Base-by-base conservation (phyloP, 345 rosid species). In the Physaria fendleri region DNA sequence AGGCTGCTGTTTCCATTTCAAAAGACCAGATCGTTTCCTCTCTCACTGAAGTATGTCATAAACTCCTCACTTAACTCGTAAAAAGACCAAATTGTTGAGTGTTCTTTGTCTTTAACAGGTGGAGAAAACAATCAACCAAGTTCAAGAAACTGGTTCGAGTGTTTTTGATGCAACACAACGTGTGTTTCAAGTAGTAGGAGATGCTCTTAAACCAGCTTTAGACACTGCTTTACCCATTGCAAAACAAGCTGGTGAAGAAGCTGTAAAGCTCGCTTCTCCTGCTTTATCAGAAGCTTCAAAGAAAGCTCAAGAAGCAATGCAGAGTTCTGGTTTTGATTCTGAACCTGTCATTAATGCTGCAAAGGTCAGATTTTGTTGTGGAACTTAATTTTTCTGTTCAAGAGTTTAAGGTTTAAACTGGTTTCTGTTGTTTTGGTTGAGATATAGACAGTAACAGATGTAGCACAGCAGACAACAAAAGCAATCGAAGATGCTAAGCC, bases 1-100 rank as follows among this genome's bases (percentile, higher is more conserved):
- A 79, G 64, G 74, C 74, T 28, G 90, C 92, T 21, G 54, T 79
- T 69, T 63, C 79, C 74, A 69, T 88, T 54, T 52, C 81, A 70
- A 92, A 85, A 62, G 98, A 88, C 71, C 95, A 85, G 81, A 85
- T 88, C 68, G 81, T 82, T 73, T 88, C 98, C 27, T 85, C 92
- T 39, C 64, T 91, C 71, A 74, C 80, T 41, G 79, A 85, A 74
- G 98, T 91, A 77, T 66, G 62, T 28, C n/a, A 21, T 8, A 8
- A 27, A 12, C 14, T 30, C 25, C 15, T 8, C 0, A 5, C 14
- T 33, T 11, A 8, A 30, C 34, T 3, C 2, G 0, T 47, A 2
- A 3, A 8, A 24, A 5, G 33, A 25, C 5, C 1, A 46, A 9
- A 13, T 24, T 63, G 24, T 8, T 56, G 15, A 48, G 8, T 43